Conservation (phyloP, 2,329 filamentous ascomycete species). For the Macrophomina pseudophaseolina region DNA sequence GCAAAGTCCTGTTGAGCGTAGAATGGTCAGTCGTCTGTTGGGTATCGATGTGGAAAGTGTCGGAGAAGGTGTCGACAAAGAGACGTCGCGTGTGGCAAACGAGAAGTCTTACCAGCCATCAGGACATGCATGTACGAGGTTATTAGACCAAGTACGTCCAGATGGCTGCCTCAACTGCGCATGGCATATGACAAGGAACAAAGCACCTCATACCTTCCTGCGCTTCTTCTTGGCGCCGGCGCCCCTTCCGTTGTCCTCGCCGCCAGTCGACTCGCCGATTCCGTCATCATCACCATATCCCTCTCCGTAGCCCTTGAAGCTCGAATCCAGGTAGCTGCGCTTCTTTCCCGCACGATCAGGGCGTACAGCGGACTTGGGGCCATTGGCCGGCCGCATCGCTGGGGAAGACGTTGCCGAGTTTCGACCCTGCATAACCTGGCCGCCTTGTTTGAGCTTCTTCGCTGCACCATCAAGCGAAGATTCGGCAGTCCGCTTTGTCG, state of each 20-base stretch:
- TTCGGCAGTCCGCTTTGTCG: constrained; percentile 35
- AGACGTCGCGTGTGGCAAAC: background rate
- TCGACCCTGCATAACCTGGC: constrained; percentile 30
- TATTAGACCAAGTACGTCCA: too few relatives aligned
- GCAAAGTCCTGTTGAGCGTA: constrained; percentile 26
- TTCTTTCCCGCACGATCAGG: constrained; percentile 73
- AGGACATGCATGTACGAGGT: too few relatives aligned
- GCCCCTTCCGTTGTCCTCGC: constrained; percentile 63
- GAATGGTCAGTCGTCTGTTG: constrained; percentile 18
- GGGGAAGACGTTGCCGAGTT: constrained; percentile 45
- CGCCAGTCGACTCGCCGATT: constrained; percentile 70
- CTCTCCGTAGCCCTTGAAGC: constrained; percentile 76
- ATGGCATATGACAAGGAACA: background rate
- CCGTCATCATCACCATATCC: constrained; percentile 71
- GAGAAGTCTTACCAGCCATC: background rate
- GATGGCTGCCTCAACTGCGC: too few relatives aligned
- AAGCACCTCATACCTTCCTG: constrained; percentile 35
- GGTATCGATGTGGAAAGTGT: background rate
- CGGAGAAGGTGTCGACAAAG: constrained; percentile 15
- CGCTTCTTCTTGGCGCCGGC: constrained; percentile 37
- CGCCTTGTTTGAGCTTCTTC: constrained; percentile 34
- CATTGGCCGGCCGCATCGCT: constrained; percentile 42
- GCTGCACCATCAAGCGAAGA: constrained; percentile 30
- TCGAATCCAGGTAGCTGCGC: constrained; percentile 75
- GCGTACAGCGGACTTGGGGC: constrained; percentile 47